Conservation (phyloP, 768 basidiomycete genomes). For the Rhodocollybia butyracea region DNA sequence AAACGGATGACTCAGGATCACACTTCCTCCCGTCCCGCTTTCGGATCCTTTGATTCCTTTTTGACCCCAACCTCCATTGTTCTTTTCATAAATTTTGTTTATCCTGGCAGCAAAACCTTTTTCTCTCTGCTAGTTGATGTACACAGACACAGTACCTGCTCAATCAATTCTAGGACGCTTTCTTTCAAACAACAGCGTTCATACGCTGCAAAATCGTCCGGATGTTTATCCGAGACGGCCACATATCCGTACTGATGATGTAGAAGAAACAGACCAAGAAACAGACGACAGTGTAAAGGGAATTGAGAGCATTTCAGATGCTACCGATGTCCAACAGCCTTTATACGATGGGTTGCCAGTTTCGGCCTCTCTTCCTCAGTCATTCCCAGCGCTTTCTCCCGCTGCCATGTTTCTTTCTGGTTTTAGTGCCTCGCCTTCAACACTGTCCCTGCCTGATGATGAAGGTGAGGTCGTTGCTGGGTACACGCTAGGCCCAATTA, state of each 20-base stretch:
- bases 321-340: neutral
- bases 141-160: conserved; percentile 5
- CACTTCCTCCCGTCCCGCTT: neutral
- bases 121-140: conserved; percentile 6
- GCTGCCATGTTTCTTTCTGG: conserved; percentile 73
- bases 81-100: neutral
- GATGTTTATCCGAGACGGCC: neutral
- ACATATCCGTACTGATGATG: conserved; percentile 1
- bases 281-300: neutral
- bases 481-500: conserved; percentile 71
- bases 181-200: neutral
- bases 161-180: conserved; percentile 9
- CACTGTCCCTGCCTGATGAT: conserved; percentile 48
- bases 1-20: neutral
- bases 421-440: conserved; percentile 43
- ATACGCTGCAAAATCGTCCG: neutral
- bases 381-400: conserved; percentile 44
- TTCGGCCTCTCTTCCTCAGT: conserved; percentile 2
- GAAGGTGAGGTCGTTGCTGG: conserved; percentile 67
- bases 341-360: neutral
- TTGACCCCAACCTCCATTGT: neutral
- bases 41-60: too few species aligned
- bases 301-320: neutral
- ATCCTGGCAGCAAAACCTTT: neutral
- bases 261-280: neutral